Evolutionary conservation across 768 basidiomycete species (phyloP), one percentile per base, ranked within the genome.

Genomic region (Fistulinella prunicolor): DNA sequence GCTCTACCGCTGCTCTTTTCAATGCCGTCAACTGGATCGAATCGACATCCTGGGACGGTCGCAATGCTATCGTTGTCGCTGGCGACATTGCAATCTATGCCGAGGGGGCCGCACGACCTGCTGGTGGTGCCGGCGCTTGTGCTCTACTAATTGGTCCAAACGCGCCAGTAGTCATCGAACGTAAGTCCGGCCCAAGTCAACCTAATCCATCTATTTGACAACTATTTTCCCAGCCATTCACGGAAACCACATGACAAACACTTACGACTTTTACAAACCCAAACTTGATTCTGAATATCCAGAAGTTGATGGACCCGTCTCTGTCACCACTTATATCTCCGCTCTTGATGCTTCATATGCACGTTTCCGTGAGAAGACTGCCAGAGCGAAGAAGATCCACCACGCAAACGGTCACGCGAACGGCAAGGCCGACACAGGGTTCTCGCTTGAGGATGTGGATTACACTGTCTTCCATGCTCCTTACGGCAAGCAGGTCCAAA

Each of bases 221-320:
- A 10, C 26, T 28, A 13, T 47, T 46, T 49, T 64, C 35, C 9
- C 66, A 98, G 95, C 95, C 58, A 79, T 93, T 56, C 96, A 97
- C 70, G 95, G 94, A 21, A 92, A 85, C 42, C 90, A 94, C 76
- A 97, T 98, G 89, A 86, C 87, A 53, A 95, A 99, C 75, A 91
- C 86, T 0, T 97, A 95, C 70, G 96, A 99, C 72, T 98, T 97
- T 70, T 99, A 96, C 85, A 99, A 99, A 76, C 96, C 96, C 40
- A 85, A 91, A 59, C 83, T 98, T 19, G 84, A 86, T 46, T 94
- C 92, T 19, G 92, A 94, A 68, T 95, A 94, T 69, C 96, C 96
- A 51, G 89, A 90, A 60, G 95, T 99, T 41, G 95, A 99, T 64
- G 96, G 96, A 3, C 96, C 95, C 6, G 86, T 95, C 38, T 95